Evolutionary conservation across 2,329 filamentous ascomycete species (phyloP).

Genomic region (Nigrospora sphaerica): DNA sequence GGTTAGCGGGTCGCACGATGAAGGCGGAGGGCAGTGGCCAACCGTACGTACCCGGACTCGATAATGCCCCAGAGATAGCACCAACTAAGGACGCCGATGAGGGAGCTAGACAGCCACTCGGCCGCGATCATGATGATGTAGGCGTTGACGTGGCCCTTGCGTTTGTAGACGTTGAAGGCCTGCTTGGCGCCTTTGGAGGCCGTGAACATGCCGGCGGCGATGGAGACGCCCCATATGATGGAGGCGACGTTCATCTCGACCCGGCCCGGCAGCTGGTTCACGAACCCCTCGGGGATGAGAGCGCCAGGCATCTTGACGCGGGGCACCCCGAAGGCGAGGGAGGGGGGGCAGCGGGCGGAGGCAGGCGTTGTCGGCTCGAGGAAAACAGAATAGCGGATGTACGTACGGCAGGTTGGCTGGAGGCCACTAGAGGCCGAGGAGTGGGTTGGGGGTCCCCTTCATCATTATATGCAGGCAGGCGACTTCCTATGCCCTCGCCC

Average conservation of each 20-base stretch:
- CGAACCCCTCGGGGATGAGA: background rate
- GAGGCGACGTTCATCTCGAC: conserved; percentile 20
- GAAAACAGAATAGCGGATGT: too few species aligned
- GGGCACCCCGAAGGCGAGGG: too few species aligned
- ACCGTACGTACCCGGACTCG: background rate
- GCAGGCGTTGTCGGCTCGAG: too few species aligned
- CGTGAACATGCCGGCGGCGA: conserved; percentile 21
- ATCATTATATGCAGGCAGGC: too few species aligned
- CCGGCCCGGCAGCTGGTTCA: background rate
- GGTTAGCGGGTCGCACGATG: background rate
- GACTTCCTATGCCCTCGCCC: too few species aligned
- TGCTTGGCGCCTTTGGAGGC: conserved; percentile 21
- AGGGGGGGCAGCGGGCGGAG: too few species aligned
- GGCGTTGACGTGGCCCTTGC: conserved; percentile 15
- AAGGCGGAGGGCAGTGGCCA: too few species aligned
- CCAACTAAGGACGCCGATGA: conserved; percentile 20
- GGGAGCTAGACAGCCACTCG: conserved; percentile 17
- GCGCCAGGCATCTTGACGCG: background rate
- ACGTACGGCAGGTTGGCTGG: too few species aligned
- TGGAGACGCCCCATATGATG: conserved; percentile 21
- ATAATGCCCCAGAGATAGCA: conserved; percentile 8
- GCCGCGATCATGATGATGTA: conserved; percentile 28
- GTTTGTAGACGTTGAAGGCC: conserved; percentile 12
- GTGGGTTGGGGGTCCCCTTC: too few species aligned
- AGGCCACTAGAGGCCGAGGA: too few species aligned